Conservation (phyloP, 345 rosid species). For the Citrus trifoliata region DNA sequence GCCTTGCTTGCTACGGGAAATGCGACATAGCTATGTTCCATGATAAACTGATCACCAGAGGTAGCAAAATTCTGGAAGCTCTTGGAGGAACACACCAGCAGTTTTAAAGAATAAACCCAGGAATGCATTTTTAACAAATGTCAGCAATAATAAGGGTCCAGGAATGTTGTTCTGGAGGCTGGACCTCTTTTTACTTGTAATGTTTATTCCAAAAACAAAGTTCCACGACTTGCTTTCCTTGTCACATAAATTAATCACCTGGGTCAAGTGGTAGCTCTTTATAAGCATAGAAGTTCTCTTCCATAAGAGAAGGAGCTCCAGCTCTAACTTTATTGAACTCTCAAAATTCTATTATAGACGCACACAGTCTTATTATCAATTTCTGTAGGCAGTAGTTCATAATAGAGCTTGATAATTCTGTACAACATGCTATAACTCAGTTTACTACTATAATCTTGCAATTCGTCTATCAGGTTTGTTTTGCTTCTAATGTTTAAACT, state of each 20-base stretch:
- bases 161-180: neutral
- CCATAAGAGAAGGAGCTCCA: no score
- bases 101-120: neutral
- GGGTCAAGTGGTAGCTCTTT: no score
- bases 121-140: neutral
- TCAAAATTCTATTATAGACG: neutral
- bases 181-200: neutral
- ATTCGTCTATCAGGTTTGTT: neutral
- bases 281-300: no score
- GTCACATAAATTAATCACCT: no score
- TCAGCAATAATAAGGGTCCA: neutral
- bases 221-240: neutral
- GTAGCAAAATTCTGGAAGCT: neutral
- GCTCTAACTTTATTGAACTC: no score
- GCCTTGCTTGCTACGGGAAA: slow-evolving; percentile 33
- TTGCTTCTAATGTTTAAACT: neutral
- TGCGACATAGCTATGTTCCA: neutral
- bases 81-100: no score
- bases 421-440: neutral
- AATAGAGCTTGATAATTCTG: neutral
- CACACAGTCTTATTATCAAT: neutral
- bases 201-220: neutral
- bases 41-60: neutral
- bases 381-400: neutral
- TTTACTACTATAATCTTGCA: neutral